Percentiles rank a stretch among this genome's conserved stretches.
Conservation (phyloP, 306 rosid species). For the Boehmeria nivea region DNA sequence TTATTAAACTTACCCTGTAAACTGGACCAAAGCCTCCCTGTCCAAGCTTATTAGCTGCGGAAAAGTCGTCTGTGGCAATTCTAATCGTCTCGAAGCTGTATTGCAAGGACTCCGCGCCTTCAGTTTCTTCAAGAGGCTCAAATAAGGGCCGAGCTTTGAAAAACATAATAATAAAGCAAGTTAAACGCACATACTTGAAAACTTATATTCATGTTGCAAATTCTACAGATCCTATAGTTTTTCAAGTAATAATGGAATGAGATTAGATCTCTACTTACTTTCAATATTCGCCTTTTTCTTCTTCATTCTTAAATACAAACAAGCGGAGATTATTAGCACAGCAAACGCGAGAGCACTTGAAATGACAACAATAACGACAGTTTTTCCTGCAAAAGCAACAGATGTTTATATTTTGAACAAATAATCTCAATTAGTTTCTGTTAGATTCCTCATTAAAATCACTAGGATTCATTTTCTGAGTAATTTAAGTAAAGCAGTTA, state of each 20-base stretch:
- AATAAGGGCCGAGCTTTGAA: background rate
- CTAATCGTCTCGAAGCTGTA: conserved; percentile 29
- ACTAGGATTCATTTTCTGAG: too few relatives aligned
- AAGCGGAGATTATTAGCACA: background rate
- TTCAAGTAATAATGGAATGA: background rate
- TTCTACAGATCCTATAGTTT: too few relatives aligned
- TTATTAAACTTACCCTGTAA: conserved; percentile 37
- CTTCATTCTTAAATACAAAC: background rate
- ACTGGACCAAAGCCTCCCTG: conserved; percentile 59
- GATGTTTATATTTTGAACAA: too few relatives aligned
- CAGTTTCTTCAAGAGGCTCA: conserved; percentile 2
- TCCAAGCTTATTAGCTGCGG: conserved; percentile 46
- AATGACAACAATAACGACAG: conserved; percentile 6
- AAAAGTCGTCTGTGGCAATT: conserved; percentile 40
- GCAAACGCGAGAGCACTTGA: background rate
- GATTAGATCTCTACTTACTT: conserved; percentile 6
- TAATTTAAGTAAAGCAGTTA: too few relatives aligned
- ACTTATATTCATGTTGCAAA: background rate
- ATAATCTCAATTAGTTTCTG: too few relatives aligned
- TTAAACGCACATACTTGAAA: too few relatives aligned
- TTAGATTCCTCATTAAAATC: too few relatives aligned
- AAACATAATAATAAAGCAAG: background rate
- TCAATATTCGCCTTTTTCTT: background rate
- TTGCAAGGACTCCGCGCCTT: conserved; percentile 15
- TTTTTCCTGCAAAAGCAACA: conserved; percentile 15